A percentile compares a stretch with the other conserved stretches of the same genome.
Evolutionary conservation across 805 yeast genomes (phyloP).

Genomic region (Peterozyma xylosa): DNA sequence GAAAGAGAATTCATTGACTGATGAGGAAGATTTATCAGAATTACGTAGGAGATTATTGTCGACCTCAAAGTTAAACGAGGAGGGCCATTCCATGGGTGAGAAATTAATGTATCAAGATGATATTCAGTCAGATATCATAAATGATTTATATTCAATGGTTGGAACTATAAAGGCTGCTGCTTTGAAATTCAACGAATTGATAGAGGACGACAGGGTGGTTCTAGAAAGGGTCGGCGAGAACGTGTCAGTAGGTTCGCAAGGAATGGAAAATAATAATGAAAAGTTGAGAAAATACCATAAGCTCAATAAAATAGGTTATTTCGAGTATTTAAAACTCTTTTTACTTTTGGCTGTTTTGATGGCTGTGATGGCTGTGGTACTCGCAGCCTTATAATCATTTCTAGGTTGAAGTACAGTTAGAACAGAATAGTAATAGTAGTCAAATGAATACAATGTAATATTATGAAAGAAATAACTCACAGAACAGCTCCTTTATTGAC

Average conservation of each 20-base stretch:
- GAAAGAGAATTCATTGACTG: neutral
- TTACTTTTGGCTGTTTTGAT: neutral
- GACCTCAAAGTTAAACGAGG: neutral
- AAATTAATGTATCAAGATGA: slow-evolving; percentile 3
- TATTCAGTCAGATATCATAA: slow-evolving; percentile 4
- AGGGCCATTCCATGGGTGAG: neutral
- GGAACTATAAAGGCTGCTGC: neutral
- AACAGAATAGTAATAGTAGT: too few species aligned
- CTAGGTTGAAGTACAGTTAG: neutral
- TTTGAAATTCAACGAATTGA: neutral
- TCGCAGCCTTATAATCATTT: neutral
- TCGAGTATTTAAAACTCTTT: neutral
- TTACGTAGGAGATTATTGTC: slow-evolving; percentile 7
- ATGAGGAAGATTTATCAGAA: slow-evolving; percentile 5
- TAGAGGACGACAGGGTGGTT: slow-evolving; percentile 1
- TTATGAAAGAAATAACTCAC: too few species aligned
- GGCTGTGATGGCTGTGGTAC: neutral
- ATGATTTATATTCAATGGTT: slow-evolving; percentile 2
- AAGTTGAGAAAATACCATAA: neutral
- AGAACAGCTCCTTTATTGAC: too few species aligned
- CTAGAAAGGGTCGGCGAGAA: slow-evolving; percentile 1
- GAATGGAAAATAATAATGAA: neutral
- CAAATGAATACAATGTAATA: too few species aligned
- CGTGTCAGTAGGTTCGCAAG: neutral
- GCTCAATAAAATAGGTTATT: neutral